Evolutionary conservation across 2,329 filamentous ascomycete genomes (phyloP).

Genomic region (Tympanopsis confertula): DNA sequence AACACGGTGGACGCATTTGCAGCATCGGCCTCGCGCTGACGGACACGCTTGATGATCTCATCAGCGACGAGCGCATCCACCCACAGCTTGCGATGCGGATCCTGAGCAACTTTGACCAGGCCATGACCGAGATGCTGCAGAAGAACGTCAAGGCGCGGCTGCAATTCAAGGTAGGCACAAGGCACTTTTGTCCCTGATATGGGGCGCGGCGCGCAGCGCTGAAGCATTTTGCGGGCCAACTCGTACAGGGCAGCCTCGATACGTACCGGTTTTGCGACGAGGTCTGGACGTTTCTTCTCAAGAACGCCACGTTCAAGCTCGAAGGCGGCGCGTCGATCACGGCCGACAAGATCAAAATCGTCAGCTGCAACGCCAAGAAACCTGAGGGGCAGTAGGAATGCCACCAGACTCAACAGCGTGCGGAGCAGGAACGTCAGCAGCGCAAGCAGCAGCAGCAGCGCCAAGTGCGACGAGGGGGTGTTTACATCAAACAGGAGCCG

Average conservation of each 20-base stretch:
- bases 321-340: constrained; percentile 63
- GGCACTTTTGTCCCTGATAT: constrained; percentile 1
- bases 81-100: constrained; percentile 99
- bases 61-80: constrained; percentile 88
- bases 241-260: constrained; percentile 73
- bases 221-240: constrained; percentile 1
- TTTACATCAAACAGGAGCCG: too few species aligned
- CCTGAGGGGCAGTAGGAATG: constrained; percentile 23
- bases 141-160: constrained; percentile 86
- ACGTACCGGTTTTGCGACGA: constrained; percentile 99
- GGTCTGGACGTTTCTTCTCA: constrained; percentile 98
- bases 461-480: too few species aligned
- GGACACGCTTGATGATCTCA: constrained; percentile 92
- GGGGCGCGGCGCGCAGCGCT: constrained; percentile 7
- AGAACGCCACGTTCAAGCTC: constrained; percentile 97
- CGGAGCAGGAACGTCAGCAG: neutral
- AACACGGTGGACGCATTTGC: constrained; percentile 11
- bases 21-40: constrained; percentile 90
- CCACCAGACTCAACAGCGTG: neutral
- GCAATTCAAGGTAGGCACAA: constrained; percentile 72
- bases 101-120: constrained; percentile 85
- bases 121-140: constrained; percentile 79
- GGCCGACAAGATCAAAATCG: constrained; percentile 95
- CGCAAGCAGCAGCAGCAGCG: constrained; percentile 3
- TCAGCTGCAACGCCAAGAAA: constrained; percentile 88